Percentiles rank a stretch among this genome's conserved stretches.
phyloP scores from a whole-genome alignment of 495 filamentous ascomycete genomes.

The Talaromyces ruber region DNA sequence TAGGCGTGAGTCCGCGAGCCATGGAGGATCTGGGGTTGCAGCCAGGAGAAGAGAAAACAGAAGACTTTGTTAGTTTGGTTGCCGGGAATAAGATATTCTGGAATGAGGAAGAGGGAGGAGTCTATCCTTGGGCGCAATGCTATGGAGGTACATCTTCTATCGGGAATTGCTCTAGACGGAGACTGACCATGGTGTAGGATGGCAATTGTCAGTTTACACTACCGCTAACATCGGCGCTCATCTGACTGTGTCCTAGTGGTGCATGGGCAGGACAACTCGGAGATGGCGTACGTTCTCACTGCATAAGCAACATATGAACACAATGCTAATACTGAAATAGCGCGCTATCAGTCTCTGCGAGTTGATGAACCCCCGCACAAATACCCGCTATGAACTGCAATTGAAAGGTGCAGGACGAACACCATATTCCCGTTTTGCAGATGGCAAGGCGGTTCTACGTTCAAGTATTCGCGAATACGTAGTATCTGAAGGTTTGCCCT shows the following conservation, averaged over 20 bases:
- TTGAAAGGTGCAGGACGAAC: conserved; percentile 90
- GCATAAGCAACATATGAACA: background rate
- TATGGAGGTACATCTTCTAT: conserved; percentile 60
- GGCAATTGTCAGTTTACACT: conserved; percentile 40
- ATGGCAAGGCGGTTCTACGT: conserved; percentile 87
- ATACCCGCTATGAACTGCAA: conserved; percentile 75
- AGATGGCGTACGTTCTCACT: conserved; percentile 52
- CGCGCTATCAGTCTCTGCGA: conserved; percentile 93
- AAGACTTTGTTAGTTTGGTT: conserved; percentile 69
- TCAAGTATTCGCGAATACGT: conserved; percentile 90
- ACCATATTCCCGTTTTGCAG: conserved; percentile 94
- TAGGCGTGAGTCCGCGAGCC: conserved; percentile 68
- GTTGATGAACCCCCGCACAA: conserved; percentile 65
- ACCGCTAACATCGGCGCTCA: background rate
- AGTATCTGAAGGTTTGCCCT: conserved; percentile 62
- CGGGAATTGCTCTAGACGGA: background rate
- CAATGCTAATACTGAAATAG: conserved; percentile 10
- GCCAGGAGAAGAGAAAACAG: conserved; percentile 52
- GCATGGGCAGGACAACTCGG: conserved; percentile 94
- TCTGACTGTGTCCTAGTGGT: conserved; percentile 34
- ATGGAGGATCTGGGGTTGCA: conserved; percentile 70
- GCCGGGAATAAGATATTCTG: conserved; percentile 69
- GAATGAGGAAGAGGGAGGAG: conserved; percentile 49
- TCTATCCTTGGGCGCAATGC: conserved; percentile 97
- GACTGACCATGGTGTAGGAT: conserved; percentile 26